These are phyloP conservation scores for Aspergillus wentii DNA, from an alignment of 495 filamentous ascomycete species.

Conservation along the genomic window DNA sequence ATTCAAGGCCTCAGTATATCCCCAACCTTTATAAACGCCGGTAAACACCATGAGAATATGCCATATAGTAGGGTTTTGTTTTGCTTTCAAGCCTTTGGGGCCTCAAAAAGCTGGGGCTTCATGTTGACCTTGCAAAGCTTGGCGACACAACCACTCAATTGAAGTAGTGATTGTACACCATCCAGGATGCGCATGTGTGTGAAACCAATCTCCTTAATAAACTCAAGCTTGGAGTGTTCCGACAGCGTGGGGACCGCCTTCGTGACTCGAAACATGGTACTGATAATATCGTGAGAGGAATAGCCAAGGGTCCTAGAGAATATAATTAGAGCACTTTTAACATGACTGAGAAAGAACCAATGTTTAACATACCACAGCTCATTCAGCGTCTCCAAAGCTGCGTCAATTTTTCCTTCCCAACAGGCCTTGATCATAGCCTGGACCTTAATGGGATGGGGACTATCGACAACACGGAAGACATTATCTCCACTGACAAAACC, in stretches of 20 bases:
- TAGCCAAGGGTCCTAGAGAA: constrained; percentile 71
- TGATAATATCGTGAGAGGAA: constrained; percentile 94
- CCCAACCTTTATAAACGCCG: constrained; percentile 4
- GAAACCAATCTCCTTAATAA: constrained; percentile 97
- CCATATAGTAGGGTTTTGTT: constrained; percentile 10
- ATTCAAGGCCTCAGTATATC: not conserved
- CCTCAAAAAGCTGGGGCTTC: constrained; percentile 80
- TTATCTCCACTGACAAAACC: constrained; percentile 97
- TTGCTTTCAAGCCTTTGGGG: constrained; percentile 32
- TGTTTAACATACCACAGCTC: constrained; percentile 78
- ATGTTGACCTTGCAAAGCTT: constrained; percentile 92
- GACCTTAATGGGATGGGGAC: constrained; percentile 94
- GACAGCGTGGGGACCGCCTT: constrained; percentile 87
- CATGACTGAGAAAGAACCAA: not conserved
- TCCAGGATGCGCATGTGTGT: constrained; percentile 99
- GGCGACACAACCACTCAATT: constrained; percentile 86
- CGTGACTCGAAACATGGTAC: constrained; percentile 97
- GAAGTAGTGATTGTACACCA: constrained; percentile 89
- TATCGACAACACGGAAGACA: constrained; percentile 97
- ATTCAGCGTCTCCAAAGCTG: constrained; percentile 77
- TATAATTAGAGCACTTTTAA: constrained; percentile 8
- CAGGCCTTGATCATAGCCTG: constrained; percentile 98
- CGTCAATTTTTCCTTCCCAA: constrained; percentile 84
- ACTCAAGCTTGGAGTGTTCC: constrained; percentile 91
- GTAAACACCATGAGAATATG: constrained; percentile 24